Percentiles rank a stretch among this genome's conserved stretches.
These are phyloP conservation scores for Uncinocarpus reesii DNA, from an alignment of 2,329 filamentous ascomycete genomes.

Conservation along the genomic window DNA sequence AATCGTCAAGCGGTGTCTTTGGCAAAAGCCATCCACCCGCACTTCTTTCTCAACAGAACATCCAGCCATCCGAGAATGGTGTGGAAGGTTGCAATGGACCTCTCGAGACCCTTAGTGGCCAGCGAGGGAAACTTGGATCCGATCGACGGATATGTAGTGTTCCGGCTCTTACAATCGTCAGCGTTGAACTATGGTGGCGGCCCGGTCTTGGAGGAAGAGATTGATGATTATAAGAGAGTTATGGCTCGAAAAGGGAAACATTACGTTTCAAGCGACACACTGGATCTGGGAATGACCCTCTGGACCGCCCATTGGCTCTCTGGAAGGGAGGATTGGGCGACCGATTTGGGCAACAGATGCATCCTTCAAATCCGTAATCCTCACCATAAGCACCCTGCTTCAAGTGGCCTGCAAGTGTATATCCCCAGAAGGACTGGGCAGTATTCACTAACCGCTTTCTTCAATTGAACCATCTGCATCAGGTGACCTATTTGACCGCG, in stretches of 20 bases:
- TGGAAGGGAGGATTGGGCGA: slow-evolving; percentile 42
- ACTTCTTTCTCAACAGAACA: slow-evolving; percentile 39
- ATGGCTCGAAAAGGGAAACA: slow-evolving; percentile 39
- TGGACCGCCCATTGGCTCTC: slow-evolving; percentile 47
- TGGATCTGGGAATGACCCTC: slow-evolving; percentile 52
- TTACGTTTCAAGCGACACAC: slow-evolving; percentile 40
- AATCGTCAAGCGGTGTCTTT: slow-evolving; percentile 45
- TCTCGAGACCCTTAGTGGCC: slow-evolving; percentile 39
- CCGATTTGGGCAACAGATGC: slow-evolving; percentile 28
- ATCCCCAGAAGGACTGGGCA: not conserved
- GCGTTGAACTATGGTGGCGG: slow-evolving; percentile 26
- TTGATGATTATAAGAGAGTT: slow-evolving; percentile 43
- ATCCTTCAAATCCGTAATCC: slow-evolving; percentile 30
- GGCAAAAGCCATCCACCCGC: slow-evolving; percentile 44
- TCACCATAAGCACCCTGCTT: slow-evolving; percentile 7
- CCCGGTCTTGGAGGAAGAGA: slow-evolving; percentile 38
- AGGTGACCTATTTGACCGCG: slow-evolving; percentile 31
- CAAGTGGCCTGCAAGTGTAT: not conserved
- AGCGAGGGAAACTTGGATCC: slow-evolving; percentile 49
- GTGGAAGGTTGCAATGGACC: slow-evolving; percentile 48
- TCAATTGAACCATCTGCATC: slow-evolving; percentile 2
- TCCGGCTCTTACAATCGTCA: slow-evolving; percentile 39
- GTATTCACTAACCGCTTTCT: slow-evolving; percentile 5
- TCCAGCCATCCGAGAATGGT: slow-evolving; percentile 37
- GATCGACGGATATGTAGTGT: slow-evolving; percentile 45